Evolutionary conservation across 2,329 filamentous ascomycete species (phyloP), one percentile per base, ranked within the genome.

Genomic region (Pyrenophora teres): DNA sequence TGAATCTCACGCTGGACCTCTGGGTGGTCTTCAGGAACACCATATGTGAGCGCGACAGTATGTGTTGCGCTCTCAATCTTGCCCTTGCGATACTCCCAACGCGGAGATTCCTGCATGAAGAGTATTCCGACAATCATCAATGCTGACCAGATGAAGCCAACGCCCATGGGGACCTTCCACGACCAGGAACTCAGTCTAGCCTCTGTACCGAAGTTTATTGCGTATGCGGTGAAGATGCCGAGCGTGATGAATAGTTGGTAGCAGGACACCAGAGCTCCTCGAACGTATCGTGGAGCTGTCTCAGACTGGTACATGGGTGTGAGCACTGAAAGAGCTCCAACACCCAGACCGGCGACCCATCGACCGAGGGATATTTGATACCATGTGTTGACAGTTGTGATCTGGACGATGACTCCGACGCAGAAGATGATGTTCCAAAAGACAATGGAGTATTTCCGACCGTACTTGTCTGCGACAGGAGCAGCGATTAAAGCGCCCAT

Each of bases 211-310:
- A 76, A 87, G 68, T 88, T 86, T 70, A 80, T 77, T 61, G 73
- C 72, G 52, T 75, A 75, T 1, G 75, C 79, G 18, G 76, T 65
- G 46, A 78, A 85, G 68, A 89, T 88, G 40, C 87, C 87, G 23
- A 88, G 76, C 0, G 86, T 89, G 67, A 89, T 86, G 68, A 87
- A 83, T 3, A 89, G 79, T 75, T 89, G 87, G 70, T 88, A 89
- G 44, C 80, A 82, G 1, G 81, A 69, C 9, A 89, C 81, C 33
- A 88, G 77, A 6, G 84, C 78, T 63, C 85, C 85, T 61, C 87
- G 82, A 43, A 89, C 82, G 52, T 84, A 81, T 54, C 84, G 80
- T 0, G 87, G 87, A 2, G 83, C 82, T 49, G 81, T 85, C 71
- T 89, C 87, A 13, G 80, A 83, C 67, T 88, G 85, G 62, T 89